phyloP scores from a whole-genome alignment of 148 eudicot species.

The Vaccinium corymbosum region DNA sequence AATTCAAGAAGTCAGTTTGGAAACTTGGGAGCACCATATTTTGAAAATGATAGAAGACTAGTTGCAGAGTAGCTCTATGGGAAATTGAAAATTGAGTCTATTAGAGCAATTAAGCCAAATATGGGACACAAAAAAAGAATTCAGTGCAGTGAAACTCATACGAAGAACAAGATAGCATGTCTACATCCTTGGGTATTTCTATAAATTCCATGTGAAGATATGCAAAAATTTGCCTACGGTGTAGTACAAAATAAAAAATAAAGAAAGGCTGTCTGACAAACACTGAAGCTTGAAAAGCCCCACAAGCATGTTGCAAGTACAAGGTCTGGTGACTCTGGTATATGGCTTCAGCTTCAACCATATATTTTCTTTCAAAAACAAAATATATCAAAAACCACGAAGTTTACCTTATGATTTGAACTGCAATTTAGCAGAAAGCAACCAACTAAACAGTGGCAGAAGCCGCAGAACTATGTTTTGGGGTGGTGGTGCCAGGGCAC shows the following conservation, averaged over 20 bases:
- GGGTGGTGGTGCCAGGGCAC: too few relatives aligned
- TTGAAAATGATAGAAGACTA: background rate
- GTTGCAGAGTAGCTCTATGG: background rate
- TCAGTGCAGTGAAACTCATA: background rate
- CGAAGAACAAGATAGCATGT: background rate
- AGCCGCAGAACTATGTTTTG: background rate
- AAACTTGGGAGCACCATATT: background rate
- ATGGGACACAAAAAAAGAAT: background rate
- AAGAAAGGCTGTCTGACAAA: background rate
- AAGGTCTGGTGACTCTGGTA: too few relatives aligned
- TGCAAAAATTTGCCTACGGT: background rate
- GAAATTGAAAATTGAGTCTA: background rate
- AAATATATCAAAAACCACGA: too few relatives aligned
- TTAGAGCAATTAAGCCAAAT: background rate
- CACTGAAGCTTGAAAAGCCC: background rate
- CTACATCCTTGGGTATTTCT: background rate
- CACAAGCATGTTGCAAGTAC: background rate
- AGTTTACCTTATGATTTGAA: background rate
- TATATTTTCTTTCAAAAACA: too few relatives aligned
- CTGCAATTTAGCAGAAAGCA: background rate
- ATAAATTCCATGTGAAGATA: background rate
- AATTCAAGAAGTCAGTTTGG: background rate
- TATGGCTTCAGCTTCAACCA: background rate
- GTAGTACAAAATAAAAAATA: too few relatives aligned
- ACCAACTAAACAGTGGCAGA: background rate